These are phyloP conservation scores for Pleurotus tuoliensis DNA, from an alignment of 768 basidiomycete species.

Conservation along the genomic window DNA sequence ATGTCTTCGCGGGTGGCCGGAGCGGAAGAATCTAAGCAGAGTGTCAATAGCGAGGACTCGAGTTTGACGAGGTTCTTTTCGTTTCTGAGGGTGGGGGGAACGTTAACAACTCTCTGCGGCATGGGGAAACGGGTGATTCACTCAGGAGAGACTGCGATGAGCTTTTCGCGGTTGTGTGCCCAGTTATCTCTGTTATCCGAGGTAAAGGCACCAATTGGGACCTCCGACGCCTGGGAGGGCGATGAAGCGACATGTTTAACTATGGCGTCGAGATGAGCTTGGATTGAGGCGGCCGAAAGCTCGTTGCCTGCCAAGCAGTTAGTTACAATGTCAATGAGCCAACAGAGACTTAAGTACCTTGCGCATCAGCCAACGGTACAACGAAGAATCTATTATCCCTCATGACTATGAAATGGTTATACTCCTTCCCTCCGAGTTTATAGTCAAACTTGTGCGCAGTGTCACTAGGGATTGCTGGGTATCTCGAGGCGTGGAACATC, in stretches of 20 bases:
- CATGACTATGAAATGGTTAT: slow-evolving; percentile 89
- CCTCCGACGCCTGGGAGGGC: slow-evolving; percentile 20
- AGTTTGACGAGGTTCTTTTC: too few species aligned
- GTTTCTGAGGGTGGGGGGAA: too few species aligned
- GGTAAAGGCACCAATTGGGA: slow-evolving; percentile 79
- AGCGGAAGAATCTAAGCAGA: slow-evolving; percentile 72
- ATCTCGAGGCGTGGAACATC: slow-evolving; percentile 93
- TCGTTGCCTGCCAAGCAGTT: slow-evolving; percentile 31
- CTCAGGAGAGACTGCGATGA: slow-evolving; percentile 55
- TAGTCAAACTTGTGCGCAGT: slow-evolving; percentile 75
- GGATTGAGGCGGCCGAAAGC: slow-evolving; percentile 77
- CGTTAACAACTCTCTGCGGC: too few species aligned
- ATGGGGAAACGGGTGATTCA: slow-evolving; percentile 12
- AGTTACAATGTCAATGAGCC: background rate
- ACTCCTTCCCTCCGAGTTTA: slow-evolving; percentile 31
- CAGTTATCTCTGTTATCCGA: slow-evolving; percentile 88
- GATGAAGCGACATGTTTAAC: slow-evolving; percentile 14
- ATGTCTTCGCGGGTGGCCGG: slow-evolving; percentile 82
- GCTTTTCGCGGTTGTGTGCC: slow-evolving; percentile 66
- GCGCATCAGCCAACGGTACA: slow-evolving; percentile 61
- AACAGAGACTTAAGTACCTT: slow-evolving; percentile 33
- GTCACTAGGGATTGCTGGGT: slow-evolving; percentile 81
- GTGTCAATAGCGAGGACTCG: too few species aligned
- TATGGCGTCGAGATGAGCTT: slow-evolving; percentile 70
- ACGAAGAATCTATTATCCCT: slow-evolving; percentile 91